Evolutionary conservation across 2,329 filamentous ascomycete genomes (phyloP), one percentile per base, ranked within the genome.

Genomic region (Phaeosphaeria sp.): DNA sequence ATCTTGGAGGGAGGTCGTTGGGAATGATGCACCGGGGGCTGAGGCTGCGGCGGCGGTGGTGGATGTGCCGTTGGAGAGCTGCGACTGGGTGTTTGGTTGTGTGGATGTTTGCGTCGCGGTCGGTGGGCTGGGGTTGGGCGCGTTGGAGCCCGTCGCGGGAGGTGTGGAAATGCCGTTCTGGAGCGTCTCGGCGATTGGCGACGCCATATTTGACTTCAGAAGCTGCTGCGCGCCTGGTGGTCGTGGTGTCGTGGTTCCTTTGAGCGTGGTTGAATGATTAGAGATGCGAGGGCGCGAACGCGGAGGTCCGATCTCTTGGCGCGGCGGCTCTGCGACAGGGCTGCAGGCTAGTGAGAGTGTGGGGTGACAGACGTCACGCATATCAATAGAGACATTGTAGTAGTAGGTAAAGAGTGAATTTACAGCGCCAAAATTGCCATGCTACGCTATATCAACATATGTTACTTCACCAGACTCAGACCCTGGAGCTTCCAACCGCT

Each of bases 151-250:
- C 6, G 74, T 77, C 0, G 73, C 69, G 6, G 75, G 75, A 0
- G 77, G 77, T 2, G 77, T 79, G 9, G 74, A 74, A 25, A 78
- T 76, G 67, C 76, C 76, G 54, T 78, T 78, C 51, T 65, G 68
- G 50, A 71, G 63, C 36, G 70, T 64, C 51, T 70, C 75, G 44
- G 73, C 65, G 18, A 39, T 68, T 9, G 77, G 77, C 13, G 77
- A 79, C 4, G 75, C 76, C 77, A 79, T 79, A 57, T 43, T 67
- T 55, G 18, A 50, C 40, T n/a, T n/a, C n/a, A n/a, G n/a, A n/a
- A n/a, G n/a, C n/a, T n/a, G n/a, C n/a, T n/a, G n/a, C n/a, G n/a
- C n/a, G n/a, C n/a, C n/a, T n/a, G n/a, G 18, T 15, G 27, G 17
- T 21, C 49, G 53, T 1, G 25, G 39, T 47, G 27, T 50, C 45